Percentiles rank a stretch among this genome's conserved stretches.
phyloP scores from a whole-genome alignment of 805 yeast species.

The Barnettozyma vustinii region DNA sequence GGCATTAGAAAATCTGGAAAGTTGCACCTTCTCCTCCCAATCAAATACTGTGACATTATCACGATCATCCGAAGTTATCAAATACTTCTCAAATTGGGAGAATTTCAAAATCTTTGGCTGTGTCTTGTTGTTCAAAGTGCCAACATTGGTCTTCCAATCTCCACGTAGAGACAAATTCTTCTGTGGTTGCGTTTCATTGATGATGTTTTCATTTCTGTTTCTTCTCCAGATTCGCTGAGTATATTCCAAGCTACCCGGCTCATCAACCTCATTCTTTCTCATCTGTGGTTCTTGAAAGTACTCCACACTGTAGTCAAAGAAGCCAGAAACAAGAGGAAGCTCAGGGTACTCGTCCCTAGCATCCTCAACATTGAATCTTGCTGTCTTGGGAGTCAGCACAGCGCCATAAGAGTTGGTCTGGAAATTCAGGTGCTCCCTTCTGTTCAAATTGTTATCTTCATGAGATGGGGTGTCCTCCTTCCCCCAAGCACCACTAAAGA shows the following conservation, averaged over 20 bases:
- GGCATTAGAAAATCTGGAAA: conserved; percentile 72
- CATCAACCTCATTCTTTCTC: conserved; percentile 78
- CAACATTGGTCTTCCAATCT: conserved; percentile 68
- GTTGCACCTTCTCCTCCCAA: conserved; percentile 58
- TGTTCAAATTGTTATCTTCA: conserved; percentile 8
- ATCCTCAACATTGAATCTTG: conserved; percentile 38
- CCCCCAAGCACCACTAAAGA: conserved; percentile 25
- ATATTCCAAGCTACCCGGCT: conserved; percentile 86
- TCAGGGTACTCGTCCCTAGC: conserved; percentile 22
- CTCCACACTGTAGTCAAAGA: conserved; percentile 73
- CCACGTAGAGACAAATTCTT: conserved; percentile 79
- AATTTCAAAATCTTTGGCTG: conserved; percentile 77
- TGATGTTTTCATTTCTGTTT: conserved; percentile 79
- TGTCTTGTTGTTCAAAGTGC: conserved; percentile 61
- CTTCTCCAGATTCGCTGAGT: conserved; percentile 83
- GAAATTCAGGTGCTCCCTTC: conserved; percentile 2
- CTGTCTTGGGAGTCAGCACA: conserved; percentile 51
- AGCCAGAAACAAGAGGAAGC: conserved; percentile 54
- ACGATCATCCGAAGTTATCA: conserved; percentile 76
- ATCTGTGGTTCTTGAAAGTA: conserved; percentile 96
- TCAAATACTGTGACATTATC: conserved; percentile 85
- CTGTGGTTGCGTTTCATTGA: conserved; percentile 86
- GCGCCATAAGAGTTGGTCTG: conserved; percentile 31
- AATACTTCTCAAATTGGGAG: conserved; percentile 84
- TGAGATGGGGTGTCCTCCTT: conserved; percentile 14